These are phyloP conservation scores for Diaporthe destruens DNA, from an alignment of 2,329 filamentous ascomycete species.

Conservation along the genomic window DNA sequence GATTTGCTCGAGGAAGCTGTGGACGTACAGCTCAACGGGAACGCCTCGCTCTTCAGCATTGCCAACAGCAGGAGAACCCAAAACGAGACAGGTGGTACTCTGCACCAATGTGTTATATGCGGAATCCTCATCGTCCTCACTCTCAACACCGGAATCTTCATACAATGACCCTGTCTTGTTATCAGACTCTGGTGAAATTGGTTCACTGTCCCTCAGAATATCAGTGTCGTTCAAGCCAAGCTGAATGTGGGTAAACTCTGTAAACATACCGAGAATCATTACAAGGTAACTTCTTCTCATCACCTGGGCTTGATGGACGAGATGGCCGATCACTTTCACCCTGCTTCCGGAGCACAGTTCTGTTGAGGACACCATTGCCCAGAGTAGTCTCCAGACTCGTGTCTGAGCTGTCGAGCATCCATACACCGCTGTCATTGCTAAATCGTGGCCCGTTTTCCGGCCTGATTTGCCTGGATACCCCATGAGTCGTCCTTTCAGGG, in stretches of 20 bases:
- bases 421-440: neutral
- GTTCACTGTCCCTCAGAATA: neutral
- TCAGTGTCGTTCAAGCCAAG: neutral
- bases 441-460: rapidly evolving
- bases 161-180: rapidly evolving
- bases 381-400: neutral
- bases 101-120: neutral
- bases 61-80: neutral
- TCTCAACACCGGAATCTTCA: neutral
- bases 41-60: neutral
- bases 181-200: neutral
- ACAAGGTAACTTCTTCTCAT: rapidly evolving
- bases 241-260: no score
- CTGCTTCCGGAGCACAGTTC: rapidly evolving
- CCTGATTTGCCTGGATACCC: rapidly evolving
- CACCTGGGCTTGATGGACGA: neutral
- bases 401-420: neutral
- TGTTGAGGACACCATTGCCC: no score
- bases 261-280: neutral
- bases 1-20: constrained; percentile 3
- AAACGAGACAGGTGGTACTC: neutral
- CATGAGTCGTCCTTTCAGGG: neutral
- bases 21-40: constrained; percentile 3
- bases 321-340: no score
- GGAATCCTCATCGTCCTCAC: neutral